Base-by-base conservation (phyloP, 2,329 filamentous ascomycete genomes). In the Tolypocladium endophyticum region DNA sequence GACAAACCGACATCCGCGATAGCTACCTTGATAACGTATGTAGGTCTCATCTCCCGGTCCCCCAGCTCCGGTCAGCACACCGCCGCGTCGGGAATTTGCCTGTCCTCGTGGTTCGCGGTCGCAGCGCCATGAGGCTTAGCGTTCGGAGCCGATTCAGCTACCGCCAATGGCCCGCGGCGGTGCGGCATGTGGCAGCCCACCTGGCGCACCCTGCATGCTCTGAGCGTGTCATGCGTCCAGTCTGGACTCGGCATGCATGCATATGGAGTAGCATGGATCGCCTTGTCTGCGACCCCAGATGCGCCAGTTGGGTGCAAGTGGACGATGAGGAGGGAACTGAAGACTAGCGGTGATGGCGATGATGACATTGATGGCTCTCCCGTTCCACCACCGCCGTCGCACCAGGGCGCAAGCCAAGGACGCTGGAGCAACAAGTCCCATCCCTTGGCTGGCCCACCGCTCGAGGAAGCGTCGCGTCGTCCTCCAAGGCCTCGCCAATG, bases 211-310 rank as follows among this genome's bases (percentile, higher is more conserved):
- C 47, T 30, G 47, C 47, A 50, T 16, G 47, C 47, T 18, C 14
- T 50, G 47, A 50, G 25, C 56, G 61, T 64, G 64, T 64, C 64
- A 65, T 66, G 64, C 63, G 64, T 63, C 55, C 58, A 56, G 56
- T 55, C 39, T 54, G 45, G 58, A 61, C 56, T 28, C 28, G 20
- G 54, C 54, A 33, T 30, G 54, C 47, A 58, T 58, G 52, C 28
- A 43, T 60, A n/a, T n/a, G n/a, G n/a, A n/a, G n/a, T n/a, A 59
- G 54, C 50, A 56, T 30, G 43, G 23, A 25, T 28, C 5, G 14
- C 38, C 18, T 20, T n/a, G 39, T 30, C 25, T 50, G 45, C 45
- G 45, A 50, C 50, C 20, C 50, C 18, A 53, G 50, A 53, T n/a
- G 50, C 28, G 50, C 50, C 50, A n/a, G 18, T 52, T 52, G 47